Evolutionary conservation across 371 early-diverging fungal species (phyloP).

Genomic region (Mucor velutinosus): DNA sequence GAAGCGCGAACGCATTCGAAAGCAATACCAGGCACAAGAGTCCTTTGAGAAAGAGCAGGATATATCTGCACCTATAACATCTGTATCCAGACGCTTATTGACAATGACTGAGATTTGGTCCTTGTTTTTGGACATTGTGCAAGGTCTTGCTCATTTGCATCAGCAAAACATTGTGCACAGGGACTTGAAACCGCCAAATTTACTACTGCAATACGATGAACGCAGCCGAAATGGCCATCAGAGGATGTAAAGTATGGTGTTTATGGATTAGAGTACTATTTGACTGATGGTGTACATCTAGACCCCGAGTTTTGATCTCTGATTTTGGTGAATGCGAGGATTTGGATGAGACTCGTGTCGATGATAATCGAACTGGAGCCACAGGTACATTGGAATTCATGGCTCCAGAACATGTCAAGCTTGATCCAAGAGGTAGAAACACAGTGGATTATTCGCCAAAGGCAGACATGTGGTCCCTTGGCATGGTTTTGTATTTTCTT

Average conservation of each 20-base stretch:
- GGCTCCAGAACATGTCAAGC: conserved; percentile 80
- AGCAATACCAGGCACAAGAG: conserved; percentile 31
- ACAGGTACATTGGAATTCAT: conserved; percentile 96
- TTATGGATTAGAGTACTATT: conserved; percentile 7
- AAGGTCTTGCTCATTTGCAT: conserved; percentile 88
- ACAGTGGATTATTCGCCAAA: conserved; percentile 77
- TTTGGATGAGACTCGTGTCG: conserved; percentile 42
- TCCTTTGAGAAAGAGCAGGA: conserved; percentile 27
- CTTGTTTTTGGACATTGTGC: conserved; percentile 86
- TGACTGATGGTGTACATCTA: conserved; percentile 12
- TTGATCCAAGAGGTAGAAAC: conserved; percentile 61
- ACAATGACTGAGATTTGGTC: conserved; percentile 76
- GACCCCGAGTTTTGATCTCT: conserved; percentile 85
- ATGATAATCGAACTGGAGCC: conserved; percentile 84
- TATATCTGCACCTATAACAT: background rate
- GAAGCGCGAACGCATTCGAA: conserved; percentile 43
- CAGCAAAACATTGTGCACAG: conserved; percentile 81
- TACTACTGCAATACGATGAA: conserved; percentile 74
- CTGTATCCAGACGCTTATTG: conserved; percentile 47
- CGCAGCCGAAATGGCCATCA: conserved; percentile 20
- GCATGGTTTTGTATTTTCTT: conserved; percentile 89
- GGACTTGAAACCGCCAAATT: conserved; percentile 91
- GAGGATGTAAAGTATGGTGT: conserved; percentile 17
- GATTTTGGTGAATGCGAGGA: conserved; percentile 98
- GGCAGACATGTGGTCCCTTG: conserved; percentile 95